Evolutionary conservation across 495 filamentous ascomycete species (phyloP), one percentile per base, ranked within the genome.

Genomic region (Hypoxylon cercidicola): DNA sequence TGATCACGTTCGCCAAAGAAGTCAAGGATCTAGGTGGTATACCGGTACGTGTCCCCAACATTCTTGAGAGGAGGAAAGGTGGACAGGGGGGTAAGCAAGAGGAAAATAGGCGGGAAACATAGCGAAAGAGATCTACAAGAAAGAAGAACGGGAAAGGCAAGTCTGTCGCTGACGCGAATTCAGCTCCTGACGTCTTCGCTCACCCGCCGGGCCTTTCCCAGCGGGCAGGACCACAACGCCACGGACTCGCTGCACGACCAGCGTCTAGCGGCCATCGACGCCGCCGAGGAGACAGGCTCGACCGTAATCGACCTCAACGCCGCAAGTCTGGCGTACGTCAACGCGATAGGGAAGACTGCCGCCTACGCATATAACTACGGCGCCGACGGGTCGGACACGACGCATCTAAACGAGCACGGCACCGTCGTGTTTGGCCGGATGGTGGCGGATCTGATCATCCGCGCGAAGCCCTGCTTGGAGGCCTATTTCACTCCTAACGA

Each of bases 381-480:
- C 32, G 56, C 30, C n/a, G 60, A 68, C 20, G 30, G 62, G 25
- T 62, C 40, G 7, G 82, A 84, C 37, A 65, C 74, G 45, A 84
- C 82, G 6, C 82, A 85, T 72, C 58, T 85, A 30, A 85, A 82
- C 54, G 50, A 48, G 1, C 60, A 61, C 30, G 82, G 81, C 0
- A 72, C 66, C 6, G 50, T 76, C 2, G 75, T 85, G 9, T 85
- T 85, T 68, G 82, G 81, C 0, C 75, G 76, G 1, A 73, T 85
- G 60, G 73, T 84, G 39, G 76, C 74, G 0, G 69, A 74, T 52
- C 61, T 85, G 48, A 69, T 84, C 45, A 49, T 62, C 0, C 55
- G 62, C 28, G 62, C 60, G 3, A 60, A 57, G 12, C 60, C 71
- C 0, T 43, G 52, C 13, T 39, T 81, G 52, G 53, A 60, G 15